A percentile compares a stretch with the other conserved stretches of the same genome.
phyloP scores from a whole-genome alignment of 129 eudicot genomes.

The Dittrichia graveolens region DNA sequence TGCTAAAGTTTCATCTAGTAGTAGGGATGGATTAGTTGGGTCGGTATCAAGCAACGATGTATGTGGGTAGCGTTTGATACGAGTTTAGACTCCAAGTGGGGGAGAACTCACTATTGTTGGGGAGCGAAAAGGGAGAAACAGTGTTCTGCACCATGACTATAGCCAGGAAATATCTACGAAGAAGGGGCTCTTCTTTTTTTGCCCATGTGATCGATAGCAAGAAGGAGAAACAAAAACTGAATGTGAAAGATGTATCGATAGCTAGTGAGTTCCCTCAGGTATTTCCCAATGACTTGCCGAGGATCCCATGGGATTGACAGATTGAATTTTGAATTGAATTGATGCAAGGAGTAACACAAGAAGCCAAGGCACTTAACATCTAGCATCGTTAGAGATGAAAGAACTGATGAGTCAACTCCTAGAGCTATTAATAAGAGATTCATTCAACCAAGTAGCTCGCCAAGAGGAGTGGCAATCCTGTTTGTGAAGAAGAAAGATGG shows the following conservation, averaged over 20 bases:
- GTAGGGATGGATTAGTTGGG: too few species aligned
- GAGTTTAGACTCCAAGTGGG: too few species aligned
- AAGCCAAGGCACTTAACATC: background rate
- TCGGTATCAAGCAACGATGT: too few species aligned
- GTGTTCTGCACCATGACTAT: too few species aligned
- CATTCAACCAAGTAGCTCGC: background rate
- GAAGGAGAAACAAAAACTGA: background rate
- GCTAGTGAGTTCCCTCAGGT: background rate
- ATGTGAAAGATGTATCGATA: background rate
- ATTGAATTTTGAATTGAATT: background rate
- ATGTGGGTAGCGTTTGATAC: too few species aligned
- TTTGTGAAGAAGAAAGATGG: background rate
- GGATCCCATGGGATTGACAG: background rate
- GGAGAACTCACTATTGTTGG: too few species aligned
- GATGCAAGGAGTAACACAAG: background rate
- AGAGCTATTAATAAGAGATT: background rate
- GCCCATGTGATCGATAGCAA: background rate
- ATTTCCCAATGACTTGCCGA: background rate
- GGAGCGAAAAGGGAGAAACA: too few species aligned
- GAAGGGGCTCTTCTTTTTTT: too few species aligned
- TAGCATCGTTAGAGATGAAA: background rate
- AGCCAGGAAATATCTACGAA: too few species aligned
- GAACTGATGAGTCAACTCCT: background rate
- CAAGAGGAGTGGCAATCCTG: background rate
- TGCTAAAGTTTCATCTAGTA: too few species aligned